Base-by-base conservation (phyloP, 106 monocot species). In the Posidonia australis region DNA sequence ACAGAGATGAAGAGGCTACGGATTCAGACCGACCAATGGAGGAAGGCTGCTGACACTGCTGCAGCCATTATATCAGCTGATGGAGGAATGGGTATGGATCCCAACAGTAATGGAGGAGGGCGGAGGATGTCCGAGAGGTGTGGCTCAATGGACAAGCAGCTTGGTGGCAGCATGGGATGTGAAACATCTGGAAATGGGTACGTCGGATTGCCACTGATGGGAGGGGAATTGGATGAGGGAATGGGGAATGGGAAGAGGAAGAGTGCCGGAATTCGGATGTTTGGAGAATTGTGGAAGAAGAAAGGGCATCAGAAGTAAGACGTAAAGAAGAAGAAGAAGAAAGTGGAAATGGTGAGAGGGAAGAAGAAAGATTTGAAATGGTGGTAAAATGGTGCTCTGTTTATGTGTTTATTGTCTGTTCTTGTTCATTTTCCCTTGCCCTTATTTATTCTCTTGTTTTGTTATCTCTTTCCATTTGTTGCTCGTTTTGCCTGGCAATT, bases 221-320 rank as follows among this genome's bases (percentile, higher is more conserved):
- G 42, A 10, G 70, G 55, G 13, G 70, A 70, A 26, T 24, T 13
- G 23, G 78, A 46, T 21, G 76, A 56, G n/a, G 78, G 49, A 55
- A 54, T 13, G 1, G 76, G 68, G 22, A 75, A 77, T 9, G 75
- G 70, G 64, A 82, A 77, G 73, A 76, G 81, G 77, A 76, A 72
- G 62, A 68, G 77, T 17, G 46, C 51, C 7, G 83, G 85, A 29
- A 86, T 96, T 60, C 72, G 76, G 31, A 80, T 78, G 77, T 74
- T 96, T 10, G 89, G 89, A 3, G 89, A 89, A 11, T 65, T 93
- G 9, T 96, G 94, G 94, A 96, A 73, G 86, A 94, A 94, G 86
- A 90, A 70, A 30, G 72, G 68, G 14, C 83, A 83, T 55, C 80
- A 79, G 51, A 72, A 83, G 71, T 77, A 71, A 67, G 14, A 29